Evolutionary conservation across 2,329 filamentous ascomycete species (phyloP), one percentile per base, ranked within the genome.

Genomic region (Ophiostoma australiae): DNA sequence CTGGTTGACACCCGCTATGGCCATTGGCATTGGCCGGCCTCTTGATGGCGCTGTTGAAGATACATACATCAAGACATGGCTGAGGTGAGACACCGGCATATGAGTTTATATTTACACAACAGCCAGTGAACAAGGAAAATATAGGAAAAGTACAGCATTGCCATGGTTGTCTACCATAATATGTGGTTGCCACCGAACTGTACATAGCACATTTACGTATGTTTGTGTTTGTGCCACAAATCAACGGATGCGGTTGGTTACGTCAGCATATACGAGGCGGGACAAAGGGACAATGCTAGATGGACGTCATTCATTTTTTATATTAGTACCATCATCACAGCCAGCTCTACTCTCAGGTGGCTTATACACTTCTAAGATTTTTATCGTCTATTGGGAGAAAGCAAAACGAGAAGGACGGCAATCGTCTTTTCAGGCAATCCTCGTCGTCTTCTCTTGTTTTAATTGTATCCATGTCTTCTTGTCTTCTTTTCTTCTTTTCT

Each of bases 341-440:
- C 6, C 6, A 48, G 13, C 20, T 48, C 13, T 48, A 17, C 44
- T 4, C 13, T 48, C 15, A 48, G n/a, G 5, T 48, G 6, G 17
- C 17, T 20, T 48, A 48, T 55, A 23, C 5, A 27, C 23, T 23
- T 27, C 27, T n/a, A 27, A 15, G 23, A 27, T 58, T 35, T 63
- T 63, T 35, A 20, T 63, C 13, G 58, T 63, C 58, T 63, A 63
- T 35, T 63, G 58, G 58, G 58, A 63, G 58, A 63, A 35, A 35
- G 58, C 31, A 63, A 35, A 67, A 27, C 37, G 37, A 67, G n/a
- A 67, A 63, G 27, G 58, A 63, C 1, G 35, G 41, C 63, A 27
- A 41, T 20, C 27, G n/a, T 66, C 63, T 66, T n/a, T 39, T 37
- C 35, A 66, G 63, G 17, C 33, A 41, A 48, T 48, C 1, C 3